Conservation (phyloP, 148 eudicot species). For the Polygonum aviculare region DNA sequence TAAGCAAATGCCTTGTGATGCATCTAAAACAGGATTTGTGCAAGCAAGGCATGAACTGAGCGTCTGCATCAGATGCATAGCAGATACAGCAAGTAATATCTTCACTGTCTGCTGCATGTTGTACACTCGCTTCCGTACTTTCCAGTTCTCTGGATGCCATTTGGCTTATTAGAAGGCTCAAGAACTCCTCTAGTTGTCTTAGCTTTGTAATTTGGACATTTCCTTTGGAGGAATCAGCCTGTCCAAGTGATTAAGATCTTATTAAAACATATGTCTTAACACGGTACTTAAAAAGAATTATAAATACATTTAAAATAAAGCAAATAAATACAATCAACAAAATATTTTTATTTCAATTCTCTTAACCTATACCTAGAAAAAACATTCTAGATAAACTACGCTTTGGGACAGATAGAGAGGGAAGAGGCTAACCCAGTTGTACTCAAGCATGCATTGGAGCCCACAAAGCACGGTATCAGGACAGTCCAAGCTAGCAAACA, state of each 20-base stretch:
- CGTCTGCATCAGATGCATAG: slow-evolving; percentile 46
- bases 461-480: slow-evolving; percentile 69
- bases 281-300: too few species aligned
- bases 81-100: slow-evolving; percentile 72
- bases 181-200: slow-evolving; percentile 59
- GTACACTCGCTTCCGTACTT: slow-evolving; percentile 14
- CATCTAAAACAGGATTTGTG: slow-evolving; percentile 78
- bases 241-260: slow-evolving; percentile 15
- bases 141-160: slow-evolving; percentile 35
- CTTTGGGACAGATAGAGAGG: background rate
- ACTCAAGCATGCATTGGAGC: slow-evolving; percentile 58
- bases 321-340: too few species aligned
- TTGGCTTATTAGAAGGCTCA: slow-evolving; percentile 40
- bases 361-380: too few species aligned
- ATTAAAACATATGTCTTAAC: background rate
- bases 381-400: too few species aligned
- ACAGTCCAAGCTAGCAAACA: slow-evolving; percentile 86
- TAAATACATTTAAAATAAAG: too few species aligned
- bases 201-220: slow-evolving; percentile 45
- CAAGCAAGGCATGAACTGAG: slow-evolving; percentile 67
- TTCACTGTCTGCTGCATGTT: slow-evolving; percentile 42
- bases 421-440: slow-evolving; percentile 56
- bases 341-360: background rate
- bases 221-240: slow-evolving; percentile 60
- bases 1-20: slow-evolving; percentile 80